phyloP scores from a whole-genome alignment of 2,329 filamentous ascomycete species.

The Plectosphaerella cucumerina region DNA sequence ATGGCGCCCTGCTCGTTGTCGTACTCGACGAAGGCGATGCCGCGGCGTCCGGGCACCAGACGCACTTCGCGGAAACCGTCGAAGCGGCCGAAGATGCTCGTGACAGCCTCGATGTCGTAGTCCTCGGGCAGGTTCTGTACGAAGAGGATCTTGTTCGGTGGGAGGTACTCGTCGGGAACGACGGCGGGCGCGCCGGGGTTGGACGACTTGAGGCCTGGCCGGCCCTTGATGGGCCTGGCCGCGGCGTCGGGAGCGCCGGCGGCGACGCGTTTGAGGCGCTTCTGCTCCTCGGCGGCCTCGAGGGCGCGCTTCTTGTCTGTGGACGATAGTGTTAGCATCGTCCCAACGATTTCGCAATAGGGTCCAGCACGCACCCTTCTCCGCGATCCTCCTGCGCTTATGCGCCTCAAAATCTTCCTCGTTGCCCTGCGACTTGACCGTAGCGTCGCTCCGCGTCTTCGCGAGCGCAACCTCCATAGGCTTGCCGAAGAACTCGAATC shows the following conservation, averaged over 20 bases:
- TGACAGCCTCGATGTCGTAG: constrained; percentile 75
- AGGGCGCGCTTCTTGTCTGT: constrained; percentile 73
- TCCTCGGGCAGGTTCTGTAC: constrained; percentile 88
- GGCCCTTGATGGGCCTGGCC: constrained; percentile 63
- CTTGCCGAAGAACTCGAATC: constrained; percentile 90
- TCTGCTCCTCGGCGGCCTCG: constrained; percentile 74
- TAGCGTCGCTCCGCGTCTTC: constrained; percentile 80
- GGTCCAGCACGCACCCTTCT: constrained; percentile 65
- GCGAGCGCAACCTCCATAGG: constrained; percentile 83
- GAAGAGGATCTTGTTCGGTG: constrained; percentile 95
- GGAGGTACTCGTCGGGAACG: constrained; percentile 95
- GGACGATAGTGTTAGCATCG: not conserved
- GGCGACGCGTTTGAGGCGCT: constrained; percentile 64
- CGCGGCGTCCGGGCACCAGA: constrained; percentile 77
- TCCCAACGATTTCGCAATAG: not conserved
- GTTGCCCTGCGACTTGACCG: constrained; percentile 68
- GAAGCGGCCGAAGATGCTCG: constrained; percentile 79
- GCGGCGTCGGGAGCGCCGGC: constrained; percentile 39
- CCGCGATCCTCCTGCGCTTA: constrained; percentile 76
- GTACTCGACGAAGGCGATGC: constrained; percentile 96
- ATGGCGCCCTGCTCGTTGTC: constrained; percentile 86
- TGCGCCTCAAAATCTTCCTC: constrained; percentile 83
- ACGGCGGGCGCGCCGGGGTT: constrained; percentile 63
- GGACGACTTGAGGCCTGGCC: constrained; percentile 72
- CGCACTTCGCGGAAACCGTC: constrained; percentile 93